Evolutionary conservation across 2,329 filamentous ascomycete genomes (phyloP).

Genomic region (Beauveria rudraprayagi): DNA sequence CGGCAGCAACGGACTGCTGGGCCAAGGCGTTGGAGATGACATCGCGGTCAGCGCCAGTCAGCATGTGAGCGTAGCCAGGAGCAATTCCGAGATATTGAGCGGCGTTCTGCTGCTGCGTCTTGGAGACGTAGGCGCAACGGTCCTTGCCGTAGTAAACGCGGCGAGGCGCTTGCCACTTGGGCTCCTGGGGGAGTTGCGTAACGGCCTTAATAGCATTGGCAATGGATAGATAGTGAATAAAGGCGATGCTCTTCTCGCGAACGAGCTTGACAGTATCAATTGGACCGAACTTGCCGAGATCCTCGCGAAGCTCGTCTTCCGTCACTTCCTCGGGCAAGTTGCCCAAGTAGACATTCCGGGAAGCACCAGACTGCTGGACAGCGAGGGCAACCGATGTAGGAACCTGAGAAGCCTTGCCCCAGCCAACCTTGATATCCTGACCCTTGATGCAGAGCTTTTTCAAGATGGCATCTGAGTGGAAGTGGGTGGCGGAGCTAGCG

Average conservation of each 20-base stretch:
- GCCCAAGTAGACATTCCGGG: constrained; percentile 92
- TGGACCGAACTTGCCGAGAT: constrained; percentile 89
- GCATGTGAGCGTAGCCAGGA: constrained; percentile 89
- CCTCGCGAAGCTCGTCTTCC: constrained; percentile 89
- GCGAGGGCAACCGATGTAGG: constrained; percentile 95
- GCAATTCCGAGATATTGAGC: constrained; percentile 97
- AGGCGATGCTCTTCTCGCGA: constrained; percentile 94
- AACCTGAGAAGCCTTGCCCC: constrained; percentile 97
- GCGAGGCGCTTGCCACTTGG: constrained; percentile 92
- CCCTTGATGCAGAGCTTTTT: constrained; percentile 99
- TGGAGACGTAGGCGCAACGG: constrained; percentile 95
- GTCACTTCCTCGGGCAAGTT: constrained; percentile 84
- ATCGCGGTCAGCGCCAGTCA: constrained; percentile 93
- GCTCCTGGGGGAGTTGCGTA: constrained; percentile 87
- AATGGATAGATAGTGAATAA: constrained; percentile 95
- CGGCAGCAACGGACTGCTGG: constrained; percentile 94
- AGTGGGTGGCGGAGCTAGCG: constrained; percentile 94
- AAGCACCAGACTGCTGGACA: constrained; percentile 94
- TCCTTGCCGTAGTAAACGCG: constrained; percentile 99
- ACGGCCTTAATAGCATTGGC: constrained; percentile 98
- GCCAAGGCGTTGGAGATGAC: constrained; percentile 93
- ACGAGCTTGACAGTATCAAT: constrained; percentile 98
- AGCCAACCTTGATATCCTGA: constrained; percentile 98
- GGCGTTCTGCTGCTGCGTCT: constrained; percentile 98
- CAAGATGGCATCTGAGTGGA: constrained; percentile 98